Percentiles rank a stretch among this genome's conserved stretches.
These are phyloP conservation scores for Neckera pumila DNA, from an alignment of 225 moss, liverwort and hornwort genomes.

Conservation along the genomic window DNA sequence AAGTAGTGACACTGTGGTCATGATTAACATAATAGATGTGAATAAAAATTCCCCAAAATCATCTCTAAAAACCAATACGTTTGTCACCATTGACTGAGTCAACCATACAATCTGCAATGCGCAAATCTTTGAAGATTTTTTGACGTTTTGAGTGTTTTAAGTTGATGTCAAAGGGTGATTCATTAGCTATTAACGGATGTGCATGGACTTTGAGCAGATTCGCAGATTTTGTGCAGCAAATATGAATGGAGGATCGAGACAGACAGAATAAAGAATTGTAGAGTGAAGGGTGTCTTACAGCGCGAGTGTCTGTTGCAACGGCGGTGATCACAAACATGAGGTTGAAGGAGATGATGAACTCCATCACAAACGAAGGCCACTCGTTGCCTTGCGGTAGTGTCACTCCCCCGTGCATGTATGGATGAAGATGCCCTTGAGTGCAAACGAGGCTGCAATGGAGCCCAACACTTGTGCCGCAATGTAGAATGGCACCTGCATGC, in stretches of 20 bases:
- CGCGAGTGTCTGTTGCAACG: constrained; percentile 37
- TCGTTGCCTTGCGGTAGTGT: constrained; percentile 5
- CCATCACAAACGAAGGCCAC: constrained; percentile 22
- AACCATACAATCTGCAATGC: no score
- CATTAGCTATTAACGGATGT: no score
- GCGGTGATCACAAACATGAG: constrained; percentile 47
- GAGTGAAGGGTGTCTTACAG: neutral
- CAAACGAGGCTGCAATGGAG: constrained; percentile 24
- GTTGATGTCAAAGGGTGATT: neutral
- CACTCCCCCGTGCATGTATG: constrained; percentile 16
- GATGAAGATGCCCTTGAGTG: constrained; percentile 24
- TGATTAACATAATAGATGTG: no score
- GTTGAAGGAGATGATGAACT: constrained; percentile 39
- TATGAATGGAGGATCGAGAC: no score
- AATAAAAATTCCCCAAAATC: neutral
- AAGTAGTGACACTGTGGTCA: no score
- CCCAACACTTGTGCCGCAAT: constrained; percentile 28
- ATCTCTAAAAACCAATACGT: neutral
- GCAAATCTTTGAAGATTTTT: neutral
- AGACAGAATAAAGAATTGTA: no score
- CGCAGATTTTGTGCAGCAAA: neutral
- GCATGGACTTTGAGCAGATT: neutral
- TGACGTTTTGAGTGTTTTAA: neutral
- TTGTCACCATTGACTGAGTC: neutral
- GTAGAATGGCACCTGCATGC: constrained; percentile 30